Conservation (phyloP, 768 basidiomycete species). For the Trametes gibbosa region DNA sequence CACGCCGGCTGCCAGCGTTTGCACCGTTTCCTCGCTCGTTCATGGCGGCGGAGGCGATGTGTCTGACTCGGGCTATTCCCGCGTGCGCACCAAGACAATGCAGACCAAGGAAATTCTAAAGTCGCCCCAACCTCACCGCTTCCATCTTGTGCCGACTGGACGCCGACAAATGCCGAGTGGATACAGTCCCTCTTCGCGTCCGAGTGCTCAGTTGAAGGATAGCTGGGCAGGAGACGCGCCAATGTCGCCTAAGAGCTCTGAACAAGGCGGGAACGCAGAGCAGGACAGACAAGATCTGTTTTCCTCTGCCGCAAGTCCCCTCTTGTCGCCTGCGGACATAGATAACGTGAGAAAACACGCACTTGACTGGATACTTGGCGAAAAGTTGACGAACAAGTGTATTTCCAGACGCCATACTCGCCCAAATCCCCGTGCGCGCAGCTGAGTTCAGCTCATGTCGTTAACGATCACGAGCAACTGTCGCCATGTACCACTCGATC, state of each 20-base stretch:
- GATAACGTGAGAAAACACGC: background rate
- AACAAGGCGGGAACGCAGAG: too few relatives aligned
- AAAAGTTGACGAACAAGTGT: background rate
- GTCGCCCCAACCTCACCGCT: constrained; percentile 12
- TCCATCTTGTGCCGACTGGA: constrained; percentile 8
- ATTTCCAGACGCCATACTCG: background rate
- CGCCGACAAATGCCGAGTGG: background rate
- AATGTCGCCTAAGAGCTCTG: too few relatives aligned
- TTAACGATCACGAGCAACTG: background rate
- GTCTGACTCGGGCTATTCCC: background rate
- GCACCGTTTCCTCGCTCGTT: constrained; percentile 11
- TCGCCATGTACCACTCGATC: background rate
- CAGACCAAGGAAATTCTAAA: constrained; percentile 18
- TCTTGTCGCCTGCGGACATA: background rate
- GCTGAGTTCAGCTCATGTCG: background rate
- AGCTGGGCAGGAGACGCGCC: too few relatives aligned
- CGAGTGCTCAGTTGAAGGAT: background rate
- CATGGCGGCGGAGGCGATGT: background rate
- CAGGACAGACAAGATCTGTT: background rate
- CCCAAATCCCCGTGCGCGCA: background rate
- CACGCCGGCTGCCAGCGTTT: constrained; percentile 7
- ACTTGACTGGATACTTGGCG: background rate
- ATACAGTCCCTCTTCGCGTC: background rate
- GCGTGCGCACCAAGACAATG: constrained; percentile 13
- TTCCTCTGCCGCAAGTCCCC: background rate